phyloP scores from a whole-genome alignment of 305 asterid genomes.

The Striga hermonthica region DNA sequence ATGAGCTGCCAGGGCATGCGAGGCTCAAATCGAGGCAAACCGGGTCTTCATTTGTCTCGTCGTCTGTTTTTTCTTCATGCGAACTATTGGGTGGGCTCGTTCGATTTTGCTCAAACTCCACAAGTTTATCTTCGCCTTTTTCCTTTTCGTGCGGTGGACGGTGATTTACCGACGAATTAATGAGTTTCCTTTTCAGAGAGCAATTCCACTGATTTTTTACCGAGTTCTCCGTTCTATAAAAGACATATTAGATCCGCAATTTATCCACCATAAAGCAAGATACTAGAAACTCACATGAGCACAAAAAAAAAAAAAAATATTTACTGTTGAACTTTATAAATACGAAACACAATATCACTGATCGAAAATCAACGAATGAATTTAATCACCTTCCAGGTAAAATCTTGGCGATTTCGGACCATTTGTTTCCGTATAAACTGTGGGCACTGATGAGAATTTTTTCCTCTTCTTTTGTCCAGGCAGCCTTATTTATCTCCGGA shows the following conservation, averaged over 20 bases:
- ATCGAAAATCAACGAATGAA: conserved; percentile 17
- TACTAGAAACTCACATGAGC: too few relatives aligned
- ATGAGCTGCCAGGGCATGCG: background rate
- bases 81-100: background rate
- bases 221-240: conserved; percentile 44
- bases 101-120: conserved; percentile 6
- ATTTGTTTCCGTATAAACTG: conserved; percentile 47
- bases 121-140: background rate
- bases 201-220: conserved; percentile 56
- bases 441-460: conserved; percentile 43
- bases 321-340: background rate
- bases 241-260: background rate
- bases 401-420: conserved; percentile 57
- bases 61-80: conserved; percentile 2
- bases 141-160: background rate
- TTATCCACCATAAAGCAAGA: background rate
- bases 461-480: conserved; percentile 65
- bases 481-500: conserved; percentile 48
- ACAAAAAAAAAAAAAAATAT: too few relatives aligned
- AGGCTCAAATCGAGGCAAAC: background rate
- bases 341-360: background rate
- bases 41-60: conserved; percentile 1
- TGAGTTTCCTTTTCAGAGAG: conserved; percentile 40
- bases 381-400: conserved; percentile 53
- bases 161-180: background rate